phyloP scores from a whole-genome alignment of 1,284 basidiomycete species.

The Athelia psychrophila region DNA sequence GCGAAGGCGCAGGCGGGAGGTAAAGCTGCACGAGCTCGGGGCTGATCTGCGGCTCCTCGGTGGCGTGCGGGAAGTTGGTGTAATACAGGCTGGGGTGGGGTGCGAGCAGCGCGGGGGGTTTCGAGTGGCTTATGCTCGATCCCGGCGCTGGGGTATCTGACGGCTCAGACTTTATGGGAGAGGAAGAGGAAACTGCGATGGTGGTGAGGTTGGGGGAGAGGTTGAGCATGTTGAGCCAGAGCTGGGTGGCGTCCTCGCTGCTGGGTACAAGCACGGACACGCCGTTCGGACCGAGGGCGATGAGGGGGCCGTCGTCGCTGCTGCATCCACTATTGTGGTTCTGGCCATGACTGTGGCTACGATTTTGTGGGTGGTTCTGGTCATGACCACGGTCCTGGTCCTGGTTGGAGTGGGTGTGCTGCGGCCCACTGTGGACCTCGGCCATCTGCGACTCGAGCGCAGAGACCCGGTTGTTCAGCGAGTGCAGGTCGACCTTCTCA shows the following conservation, averaged over 20 bases:
- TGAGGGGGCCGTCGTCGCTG: not conserved
- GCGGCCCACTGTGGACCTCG: not conserved
- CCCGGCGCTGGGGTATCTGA: not conserved
- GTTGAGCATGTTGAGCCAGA: not conserved
- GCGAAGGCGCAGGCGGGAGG: not conserved
- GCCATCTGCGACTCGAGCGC: not conserved
- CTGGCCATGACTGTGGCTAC: not conserved
- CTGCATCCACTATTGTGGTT: not conserved
- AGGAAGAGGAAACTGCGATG: not conserved
- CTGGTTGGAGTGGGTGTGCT: not conserved
- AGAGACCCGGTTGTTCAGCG: not conserved
- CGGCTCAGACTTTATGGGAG: not conserved
- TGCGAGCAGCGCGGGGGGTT: not conserved
- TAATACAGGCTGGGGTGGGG: not conserved
- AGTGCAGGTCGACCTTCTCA: constrained; percentile 1
- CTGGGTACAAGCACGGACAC: not conserved
- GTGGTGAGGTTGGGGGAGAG: not conserved
- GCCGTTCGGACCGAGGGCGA: not conserved
- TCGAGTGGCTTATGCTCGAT: not conserved
- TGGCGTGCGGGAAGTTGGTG: not conserved
- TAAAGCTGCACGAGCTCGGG: not conserved
- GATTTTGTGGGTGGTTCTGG: not conserved
- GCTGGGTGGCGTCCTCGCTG: not conserved
- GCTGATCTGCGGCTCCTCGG: not conserved
- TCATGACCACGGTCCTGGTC: not conserved